phyloP scores from a whole-genome alignment of 371 early-diverging fungal species.

The Mucor irregularis region DNA sequence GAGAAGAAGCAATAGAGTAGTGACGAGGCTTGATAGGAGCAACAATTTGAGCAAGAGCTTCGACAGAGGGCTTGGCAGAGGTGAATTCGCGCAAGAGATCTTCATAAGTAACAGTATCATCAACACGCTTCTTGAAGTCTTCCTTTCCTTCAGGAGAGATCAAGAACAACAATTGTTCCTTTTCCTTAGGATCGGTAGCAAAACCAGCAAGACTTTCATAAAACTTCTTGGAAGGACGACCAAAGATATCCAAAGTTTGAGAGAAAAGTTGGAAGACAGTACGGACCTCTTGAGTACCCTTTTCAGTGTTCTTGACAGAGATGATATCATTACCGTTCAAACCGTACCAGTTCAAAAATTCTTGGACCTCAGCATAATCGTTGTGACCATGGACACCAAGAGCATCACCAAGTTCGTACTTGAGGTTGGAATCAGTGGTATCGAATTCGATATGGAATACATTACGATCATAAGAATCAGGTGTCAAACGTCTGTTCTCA shows the following conservation, averaged over 20 bases:
- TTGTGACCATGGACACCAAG: conserved; percentile 93
- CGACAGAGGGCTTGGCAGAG: conserved; percentile 76
- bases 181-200: conserved; percentile 74
- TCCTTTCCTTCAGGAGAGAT: conserved; percentile 75
- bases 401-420: conserved; percentile 91
- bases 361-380: conserved; percentile 68
- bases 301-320: conserved; percentile 48
- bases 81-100: conserved; percentile 86
- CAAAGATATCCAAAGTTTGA: conserved; percentile 88
- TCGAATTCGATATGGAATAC: conserved; percentile 96
- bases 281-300: conserved; percentile 60
- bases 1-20: conserved; percentile 92
- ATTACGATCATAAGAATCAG: conserved; percentile 85
- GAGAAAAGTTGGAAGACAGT: conserved; percentile 79
- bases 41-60: conserved; percentile 69
- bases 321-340: conserved; percentile 67
- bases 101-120: conserved; percentile 83
- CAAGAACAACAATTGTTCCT: conserved; percentile 70
- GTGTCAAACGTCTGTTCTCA: conserved; percentile 83
- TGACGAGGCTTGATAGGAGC: conserved; percentile 92
- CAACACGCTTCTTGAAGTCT: conserved; percentile 80
- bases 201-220: conserved; percentile 76
- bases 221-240: conserved; percentile 91
- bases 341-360: conserved; percentile 76
- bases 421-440: conserved; percentile 72